Evolutionary conservation across 2,329 filamentous ascomycete species (phyloP).

Genomic region (Geosmithia morbida): DNA sequence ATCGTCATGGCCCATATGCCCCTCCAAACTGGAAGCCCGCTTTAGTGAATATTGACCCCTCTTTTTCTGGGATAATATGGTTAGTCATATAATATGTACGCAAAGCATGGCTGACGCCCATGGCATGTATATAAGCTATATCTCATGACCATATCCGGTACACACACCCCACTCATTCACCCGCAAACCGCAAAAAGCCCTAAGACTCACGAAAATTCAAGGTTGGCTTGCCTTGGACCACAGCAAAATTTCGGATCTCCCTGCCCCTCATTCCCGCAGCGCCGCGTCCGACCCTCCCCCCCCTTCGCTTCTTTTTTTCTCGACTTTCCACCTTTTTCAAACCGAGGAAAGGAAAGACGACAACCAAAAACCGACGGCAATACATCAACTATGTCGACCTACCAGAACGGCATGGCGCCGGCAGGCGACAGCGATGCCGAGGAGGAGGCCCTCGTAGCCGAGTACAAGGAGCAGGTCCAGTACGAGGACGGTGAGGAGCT

Average conservation of each 20-base stretch:
- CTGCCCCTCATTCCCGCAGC: constrained; percentile 11
- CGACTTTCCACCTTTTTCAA: neutral
- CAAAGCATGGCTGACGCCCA: too few relatives aligned
- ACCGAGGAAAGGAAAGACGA: constrained; percentile 9
- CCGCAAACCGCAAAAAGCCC: constrained; percentile 2
- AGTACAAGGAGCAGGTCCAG: constrained; percentile 93
- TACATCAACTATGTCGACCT: constrained; percentile 37
- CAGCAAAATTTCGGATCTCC: constrained; percentile 19
- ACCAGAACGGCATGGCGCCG: constrained; percentile 46
- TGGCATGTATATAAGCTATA: neutral
- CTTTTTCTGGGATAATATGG: neutral
- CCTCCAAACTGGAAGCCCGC: neutral
- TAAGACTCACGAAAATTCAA: constrained; percentile 5
- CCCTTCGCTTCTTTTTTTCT: neutral
- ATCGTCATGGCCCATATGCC: neutral
- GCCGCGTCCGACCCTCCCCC: neutral
- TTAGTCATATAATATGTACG: neutral
- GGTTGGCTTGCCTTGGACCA: constrained; percentile 6
- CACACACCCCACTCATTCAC: neutral
- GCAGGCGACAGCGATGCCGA: constrained; percentile 71
- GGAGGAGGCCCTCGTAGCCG: constrained; percentile 88
- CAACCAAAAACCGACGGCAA: constrained; percentile 9
- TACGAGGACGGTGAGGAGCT: constrained; percentile 78
- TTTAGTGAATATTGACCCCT: neutral
- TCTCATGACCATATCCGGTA: neutral